Evolutionary conservation across 805 yeast species (phyloP), one percentile per base, ranked within the genome.

Genomic region (Kluyveromyces siamensis): DNA sequence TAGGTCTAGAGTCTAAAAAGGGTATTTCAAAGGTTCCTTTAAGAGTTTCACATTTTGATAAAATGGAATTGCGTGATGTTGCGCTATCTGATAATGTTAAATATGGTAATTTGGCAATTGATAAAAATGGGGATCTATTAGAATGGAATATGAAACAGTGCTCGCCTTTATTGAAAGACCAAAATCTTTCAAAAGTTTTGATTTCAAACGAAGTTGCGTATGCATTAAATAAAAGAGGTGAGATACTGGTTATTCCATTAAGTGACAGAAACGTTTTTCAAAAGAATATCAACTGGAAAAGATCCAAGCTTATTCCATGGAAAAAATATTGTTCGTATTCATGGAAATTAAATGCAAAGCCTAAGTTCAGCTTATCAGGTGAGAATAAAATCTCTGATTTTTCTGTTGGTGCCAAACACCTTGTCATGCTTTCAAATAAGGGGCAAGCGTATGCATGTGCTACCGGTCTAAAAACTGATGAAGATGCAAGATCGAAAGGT

Each of bases 41-140:
- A 27, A 72, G 95, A 57, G 65, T 84, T 6, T 68, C 72, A 1
- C 75, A 72, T 54, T 88, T 91, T 56, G 87, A 88, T 59, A 75
- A 76, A 38, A 73, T 74, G 67, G 57, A 70, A 14, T 64, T 87
- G 30, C 71, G 74, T 43, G 83, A 80, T 58, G 78, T 90, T 5
- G 69, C 72, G 18, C 59, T 87, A 2, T 70, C 73, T 21, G 62
- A 54, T 4, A 14, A 19, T 8, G 17, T 21, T 13, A 8, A 27
- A 10, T 19, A 39, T 19, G 45, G 44, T 18, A 81, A 76, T 27
- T 67, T 74, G 5, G 88, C 88, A 0, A 76, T 87, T 16, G 77
- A 81, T 51, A 72, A 73, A 1, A 76, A 75, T 14, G 98, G 97
- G 17, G 77, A 84, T 57, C 72, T 88, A 33, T 80, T 79, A 48